These are phyloP conservation scores for Dictyostelium discoideum DNA, from an alignment of 78 protist genomes.

Conservation along the genomic window DNA sequence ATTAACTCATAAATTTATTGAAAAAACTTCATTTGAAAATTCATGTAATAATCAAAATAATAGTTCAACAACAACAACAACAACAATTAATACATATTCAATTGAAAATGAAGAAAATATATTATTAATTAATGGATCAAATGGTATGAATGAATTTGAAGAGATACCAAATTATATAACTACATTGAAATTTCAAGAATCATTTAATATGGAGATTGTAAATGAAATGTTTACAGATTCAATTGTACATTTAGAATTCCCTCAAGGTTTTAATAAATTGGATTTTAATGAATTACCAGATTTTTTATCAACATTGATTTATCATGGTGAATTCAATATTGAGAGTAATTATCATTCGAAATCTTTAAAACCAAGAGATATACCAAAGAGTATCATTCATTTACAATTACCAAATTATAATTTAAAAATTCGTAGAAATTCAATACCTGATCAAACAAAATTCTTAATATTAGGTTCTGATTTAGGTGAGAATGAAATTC, in stretches of 20 bases:
- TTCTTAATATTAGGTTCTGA: not conserved
- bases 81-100: not conserved
- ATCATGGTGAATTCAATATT: not conserved
- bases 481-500: not conserved
- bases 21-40: not conserved
- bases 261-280: not conserved
- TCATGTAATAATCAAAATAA: not conserved
- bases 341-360: not conserved
- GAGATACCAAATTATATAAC: slow-evolving; percentile 15
- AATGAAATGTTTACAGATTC: not conserved
- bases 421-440: not conserved
- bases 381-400: not conserved
- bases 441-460: not conserved
- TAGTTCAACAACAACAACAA: not conserved
- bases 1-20: not conserved
- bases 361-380: not conserved
- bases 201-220: not conserved
- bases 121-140: not conserved
- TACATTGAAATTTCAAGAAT: not conserved
- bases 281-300: slow-evolving; percentile 13
- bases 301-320: not conserved
- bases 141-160: not conserved
- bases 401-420: slow-evolving; percentile 2
- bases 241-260: not conserved
- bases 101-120: not conserved